Conservation (phyloP, 495 filamentous ascomycete genomes). For the Thozetella sp. region DNA sequence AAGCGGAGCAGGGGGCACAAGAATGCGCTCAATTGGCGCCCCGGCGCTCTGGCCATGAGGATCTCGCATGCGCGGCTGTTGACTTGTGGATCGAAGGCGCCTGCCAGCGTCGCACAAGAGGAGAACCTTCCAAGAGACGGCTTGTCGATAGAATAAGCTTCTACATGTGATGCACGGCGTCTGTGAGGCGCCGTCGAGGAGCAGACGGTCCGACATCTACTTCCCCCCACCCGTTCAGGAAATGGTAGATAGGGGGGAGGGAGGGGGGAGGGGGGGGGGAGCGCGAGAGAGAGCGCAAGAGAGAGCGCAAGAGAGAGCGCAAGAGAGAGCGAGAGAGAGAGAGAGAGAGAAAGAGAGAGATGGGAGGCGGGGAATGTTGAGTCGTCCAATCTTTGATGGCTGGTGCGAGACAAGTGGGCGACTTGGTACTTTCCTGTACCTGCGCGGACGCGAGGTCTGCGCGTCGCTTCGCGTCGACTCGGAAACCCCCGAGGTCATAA, state of each 20-base stretch:
- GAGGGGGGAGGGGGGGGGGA: too few relatives aligned
- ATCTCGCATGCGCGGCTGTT: too few relatives aligned
- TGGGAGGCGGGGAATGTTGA: too few relatives aligned
- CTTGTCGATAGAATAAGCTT: constrained; percentile 1
- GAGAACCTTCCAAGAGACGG: neutral
- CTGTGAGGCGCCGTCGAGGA: neutral
- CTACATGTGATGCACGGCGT: neutral
- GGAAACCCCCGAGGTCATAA: too few relatives aligned
- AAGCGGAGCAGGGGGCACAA: too few relatives aligned
- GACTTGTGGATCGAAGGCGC: too few relatives aligned
- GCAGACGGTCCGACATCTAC: too few relatives aligned
- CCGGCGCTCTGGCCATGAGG: too few relatives aligned
- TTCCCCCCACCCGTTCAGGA: too few relatives aligned
- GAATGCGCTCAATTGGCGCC: too few relatives aligned
- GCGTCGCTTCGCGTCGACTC: too few relatives aligned
- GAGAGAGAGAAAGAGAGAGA: neutral
- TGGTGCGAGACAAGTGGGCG: neutral
- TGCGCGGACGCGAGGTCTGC: neutral
- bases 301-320: neutral
- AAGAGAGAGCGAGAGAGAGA: neutral
- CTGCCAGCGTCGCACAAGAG: neutral
- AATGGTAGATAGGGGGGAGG: too few relatives aligned
- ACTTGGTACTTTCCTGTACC: neutral
- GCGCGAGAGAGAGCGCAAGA: neutral
- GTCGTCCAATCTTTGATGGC: neutral